A percentile compares a stretch with the other conserved stretches of the same genome.
phyloP scores from a whole-genome alignment of 352 stramenopile genomes.

The Pythium volutum region DNA sequence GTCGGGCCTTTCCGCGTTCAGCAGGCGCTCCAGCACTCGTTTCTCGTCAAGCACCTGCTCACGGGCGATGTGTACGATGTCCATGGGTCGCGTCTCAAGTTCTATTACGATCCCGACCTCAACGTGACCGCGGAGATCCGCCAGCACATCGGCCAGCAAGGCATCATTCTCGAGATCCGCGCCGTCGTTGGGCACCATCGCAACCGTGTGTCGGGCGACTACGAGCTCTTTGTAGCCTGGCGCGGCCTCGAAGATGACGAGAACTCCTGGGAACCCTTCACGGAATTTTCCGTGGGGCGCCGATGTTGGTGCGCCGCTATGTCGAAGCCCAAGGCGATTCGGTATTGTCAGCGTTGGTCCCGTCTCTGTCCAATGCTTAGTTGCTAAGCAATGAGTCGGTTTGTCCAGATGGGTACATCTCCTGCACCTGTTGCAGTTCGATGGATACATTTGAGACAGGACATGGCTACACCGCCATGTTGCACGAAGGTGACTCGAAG shows the following conservation, averaged over 20 bases:
- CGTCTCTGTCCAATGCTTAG: neutral
- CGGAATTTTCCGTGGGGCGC: neutral
- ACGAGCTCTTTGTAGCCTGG: slow-evolving; percentile 18
- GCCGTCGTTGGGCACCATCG: slow-evolving; percentile 7
- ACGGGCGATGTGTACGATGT: slow-evolving; percentile 22
- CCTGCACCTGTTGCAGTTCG: neutral
- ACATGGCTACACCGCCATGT: neutral
- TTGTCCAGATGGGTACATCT: slow-evolving; percentile 10
- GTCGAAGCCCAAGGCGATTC: neutral
- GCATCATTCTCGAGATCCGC: slow-evolving; percentile 14
- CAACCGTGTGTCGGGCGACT: slow-evolving; percentile 1
- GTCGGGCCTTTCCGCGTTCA: slow-evolving; percentile 21
- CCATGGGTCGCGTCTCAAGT: slow-evolving; percentile 22
- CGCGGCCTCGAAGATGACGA: slow-evolving; percentile 18
- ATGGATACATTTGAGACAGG: too few relatives aligned
- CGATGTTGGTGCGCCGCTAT: slow-evolving; percentile 3
- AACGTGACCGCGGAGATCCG: slow-evolving; percentile 16
- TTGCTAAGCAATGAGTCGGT: neutral
- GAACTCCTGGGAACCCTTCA: slow-evolving; percentile 21
- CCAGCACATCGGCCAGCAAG: slow-evolving; percentile 16
- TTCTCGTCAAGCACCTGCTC: slow-evolving; percentile 21
- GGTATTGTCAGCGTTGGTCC: neutral
- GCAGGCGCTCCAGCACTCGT: slow-evolving; percentile 18
- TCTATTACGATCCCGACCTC: slow-evolving; percentile 19
- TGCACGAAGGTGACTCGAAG: neutral